Evolutionary conservation across 116 monocot genomes (phyloP), one percentile per base, ranked within the genome.

Genomic region (Thalassia testudinum): DNA sequence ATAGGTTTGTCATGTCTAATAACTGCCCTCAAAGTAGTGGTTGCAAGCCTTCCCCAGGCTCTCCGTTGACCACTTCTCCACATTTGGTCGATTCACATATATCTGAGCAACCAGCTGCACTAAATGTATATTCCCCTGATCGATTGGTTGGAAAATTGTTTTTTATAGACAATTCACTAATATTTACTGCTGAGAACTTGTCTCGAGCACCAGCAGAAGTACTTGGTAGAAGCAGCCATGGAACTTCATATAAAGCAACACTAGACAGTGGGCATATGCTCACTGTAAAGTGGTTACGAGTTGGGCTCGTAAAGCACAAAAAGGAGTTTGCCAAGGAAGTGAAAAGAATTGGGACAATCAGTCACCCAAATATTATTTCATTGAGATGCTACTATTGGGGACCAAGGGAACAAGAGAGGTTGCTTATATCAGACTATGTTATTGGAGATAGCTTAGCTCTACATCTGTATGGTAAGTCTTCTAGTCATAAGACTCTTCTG

Each of bases 341-440:
- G 15, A 95, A 76, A 62, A 73, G 70, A 57, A 63, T 95, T 50
- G 95, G 95, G 45, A 60, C 70, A 28, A 81, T 88, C 43, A 74
- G 62, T 53, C 88, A 95, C 64, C 78, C 69, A 6, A 85, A 88
- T 44, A 69, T 95, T 55, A 57, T 88, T 34, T 47, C 85, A 12
- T 77, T 88, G 74, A 84, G 76, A 60, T 74, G 78, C 23, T 88
- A 73, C 62, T 95, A 95, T 42, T 95, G 81, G 85, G 95, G 88
- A 1, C 78, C 78, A 24, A 70, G 71, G 54, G 81, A 88, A 43
- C 81, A 88, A 64, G 95, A 88, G 59, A 76, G 85, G 21, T 54
- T 95, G 24, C 66, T 95, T 47, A 42, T 95, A 49, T 69, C 78
- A 26, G 88, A 95, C 70, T 88, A 72, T 58, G 53, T 88, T 26